Conservation (phyloP, 306 rosid genomes). For the Prunus salicina region DNA sequence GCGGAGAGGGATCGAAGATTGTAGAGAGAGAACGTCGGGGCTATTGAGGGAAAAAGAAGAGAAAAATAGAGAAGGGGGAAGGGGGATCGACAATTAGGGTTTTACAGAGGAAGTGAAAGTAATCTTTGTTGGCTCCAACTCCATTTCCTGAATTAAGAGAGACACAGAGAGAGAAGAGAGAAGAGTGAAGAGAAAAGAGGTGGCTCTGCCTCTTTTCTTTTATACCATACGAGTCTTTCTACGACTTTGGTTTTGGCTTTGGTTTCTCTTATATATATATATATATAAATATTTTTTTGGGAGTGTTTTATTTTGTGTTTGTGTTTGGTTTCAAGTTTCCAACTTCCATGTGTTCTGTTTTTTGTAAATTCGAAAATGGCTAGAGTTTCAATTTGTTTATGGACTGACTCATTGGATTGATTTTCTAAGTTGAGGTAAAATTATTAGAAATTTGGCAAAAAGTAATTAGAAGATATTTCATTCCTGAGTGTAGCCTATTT, state of each 20-base stretch:
- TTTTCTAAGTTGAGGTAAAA: no score
- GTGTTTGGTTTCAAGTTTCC: neutral
- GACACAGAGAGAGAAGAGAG: neutral
- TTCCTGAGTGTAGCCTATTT: no score
- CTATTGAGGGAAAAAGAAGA: conserved; percentile 8
- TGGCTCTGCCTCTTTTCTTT: neutral
- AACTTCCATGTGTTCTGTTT: no score
- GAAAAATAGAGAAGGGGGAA: neutral
- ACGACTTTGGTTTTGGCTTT: neutral
- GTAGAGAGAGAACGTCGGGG: conserved; percentile 13
- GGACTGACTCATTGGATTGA: no score
- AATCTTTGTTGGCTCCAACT: conserved; percentile 24
- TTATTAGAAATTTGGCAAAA: no score
- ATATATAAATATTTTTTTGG: neutral
- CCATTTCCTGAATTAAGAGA: conserved; percentile 3
- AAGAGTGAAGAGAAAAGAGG: neutral
- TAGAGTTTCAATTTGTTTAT: no score
- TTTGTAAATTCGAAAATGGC: no score
- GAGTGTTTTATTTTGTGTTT: neutral
- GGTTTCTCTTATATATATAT: neutral
- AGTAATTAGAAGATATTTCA: no score
- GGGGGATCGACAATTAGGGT: conserved; percentile 64
- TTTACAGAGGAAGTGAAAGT: conserved; percentile 56
- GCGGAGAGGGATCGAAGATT: conserved; percentile 35
- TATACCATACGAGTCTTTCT: conserved; percentile 3